A percentile compares a stretch with the other conserved stretches of the same genome.
Evolutionary conservation across 441 rosid species (phyloP).

Genomic region (Omphalea diandra): DNA sequence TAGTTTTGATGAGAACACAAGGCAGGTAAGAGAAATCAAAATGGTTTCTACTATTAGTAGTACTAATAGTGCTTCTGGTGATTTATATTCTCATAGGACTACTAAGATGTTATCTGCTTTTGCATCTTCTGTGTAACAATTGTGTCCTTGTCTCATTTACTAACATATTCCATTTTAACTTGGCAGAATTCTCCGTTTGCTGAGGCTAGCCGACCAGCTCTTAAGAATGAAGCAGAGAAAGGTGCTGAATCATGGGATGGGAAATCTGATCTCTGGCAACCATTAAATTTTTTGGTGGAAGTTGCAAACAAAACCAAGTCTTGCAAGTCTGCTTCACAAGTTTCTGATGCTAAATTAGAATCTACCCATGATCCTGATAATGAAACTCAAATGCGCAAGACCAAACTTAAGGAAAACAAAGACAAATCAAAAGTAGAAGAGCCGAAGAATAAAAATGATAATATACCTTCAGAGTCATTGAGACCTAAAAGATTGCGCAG

Average conservation of each 20-base stretch:
- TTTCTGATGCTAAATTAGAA: slow-evolving; percentile 45
- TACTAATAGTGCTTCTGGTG: slow-evolving; percentile 6
- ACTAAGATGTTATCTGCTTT: not conserved
- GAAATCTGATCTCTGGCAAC: slow-evolving; percentile 65
- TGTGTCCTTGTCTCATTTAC: slow-evolving; percentile 27
- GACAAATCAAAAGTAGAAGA: slow-evolving; percentile 35
- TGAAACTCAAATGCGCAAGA: slow-evolving; percentile 31
- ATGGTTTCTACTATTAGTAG: not conserved
- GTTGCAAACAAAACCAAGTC: slow-evolving; percentile 73
- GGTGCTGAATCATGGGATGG: slow-evolving; percentile 39
- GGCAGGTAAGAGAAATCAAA: slow-evolving; percentile 43
- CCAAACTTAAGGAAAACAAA: slow-evolving; percentile 41
- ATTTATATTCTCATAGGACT: slow-evolving; percentile 7
- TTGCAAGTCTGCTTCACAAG: slow-evolving; percentile 42
- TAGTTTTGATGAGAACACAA: slow-evolving; percentile 30
- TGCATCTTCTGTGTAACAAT: slow-evolving; percentile 4
- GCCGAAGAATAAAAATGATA: slow-evolving; percentile 36
- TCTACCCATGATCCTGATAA: slow-evolving; percentile 25
- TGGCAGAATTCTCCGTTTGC: slow-evolving; percentile 56
- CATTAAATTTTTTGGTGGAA: slow-evolving; percentile 72
- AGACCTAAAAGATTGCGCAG: slow-evolving; percentile 47
- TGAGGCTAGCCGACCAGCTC: slow-evolving; percentile 45
- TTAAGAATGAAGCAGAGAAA: slow-evolving; percentile 32
- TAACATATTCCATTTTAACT: slow-evolving; percentile 21
- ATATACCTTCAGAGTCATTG: slow-evolving; percentile 35